A percentile compares a stretch with the other conserved stretches of the same genome.
Conservation (phyloP, 1,139 yeast species). For the Blastobotrys proliferans region DNA sequence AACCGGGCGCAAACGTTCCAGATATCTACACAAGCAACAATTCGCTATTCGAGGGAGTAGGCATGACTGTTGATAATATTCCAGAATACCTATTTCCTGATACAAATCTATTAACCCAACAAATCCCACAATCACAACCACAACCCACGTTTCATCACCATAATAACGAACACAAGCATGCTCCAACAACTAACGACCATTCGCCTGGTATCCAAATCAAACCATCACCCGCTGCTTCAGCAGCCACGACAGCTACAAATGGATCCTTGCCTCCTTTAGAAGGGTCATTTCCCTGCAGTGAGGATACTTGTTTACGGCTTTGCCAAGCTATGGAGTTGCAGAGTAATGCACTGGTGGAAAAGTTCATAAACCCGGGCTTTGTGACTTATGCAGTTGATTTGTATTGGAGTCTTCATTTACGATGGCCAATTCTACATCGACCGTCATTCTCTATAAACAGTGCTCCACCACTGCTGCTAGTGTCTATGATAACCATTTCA, state of each 20-base stretch:
- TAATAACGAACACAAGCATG: no score
- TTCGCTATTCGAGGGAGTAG: conserved; percentile 6
- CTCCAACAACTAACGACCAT: no score
- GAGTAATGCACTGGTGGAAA: conserved; percentile 18
- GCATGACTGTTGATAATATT: neutral
- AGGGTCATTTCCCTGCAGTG: conserved; percentile 8
- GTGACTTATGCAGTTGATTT: conserved; percentile 25
- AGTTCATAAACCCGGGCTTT: conserved; percentile 23
- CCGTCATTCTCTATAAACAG: conserved; percentile 53
- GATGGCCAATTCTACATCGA: conserved; percentile 54
- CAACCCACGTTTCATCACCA: no score
- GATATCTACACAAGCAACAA: no score
- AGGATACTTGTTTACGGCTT: conserved; percentile 19
- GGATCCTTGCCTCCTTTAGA: conserved; percentile 4
- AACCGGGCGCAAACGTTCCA: neutral
- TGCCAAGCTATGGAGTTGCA: conserved; percentile 16
- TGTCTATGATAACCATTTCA: conserved; percentile 52
- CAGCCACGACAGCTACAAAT: neutral
- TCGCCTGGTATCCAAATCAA: no score
- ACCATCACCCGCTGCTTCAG: no score
- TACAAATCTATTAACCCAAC: neutral
- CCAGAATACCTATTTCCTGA: conserved; percentile 5
- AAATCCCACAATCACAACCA: neutral
- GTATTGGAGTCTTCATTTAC: conserved; percentile 44
- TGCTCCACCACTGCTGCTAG: conserved; percentile 47